Conservation (phyloP, 2,329 filamentous ascomycete genomes). For the Trichophyton mentagrophytes region DNA sequence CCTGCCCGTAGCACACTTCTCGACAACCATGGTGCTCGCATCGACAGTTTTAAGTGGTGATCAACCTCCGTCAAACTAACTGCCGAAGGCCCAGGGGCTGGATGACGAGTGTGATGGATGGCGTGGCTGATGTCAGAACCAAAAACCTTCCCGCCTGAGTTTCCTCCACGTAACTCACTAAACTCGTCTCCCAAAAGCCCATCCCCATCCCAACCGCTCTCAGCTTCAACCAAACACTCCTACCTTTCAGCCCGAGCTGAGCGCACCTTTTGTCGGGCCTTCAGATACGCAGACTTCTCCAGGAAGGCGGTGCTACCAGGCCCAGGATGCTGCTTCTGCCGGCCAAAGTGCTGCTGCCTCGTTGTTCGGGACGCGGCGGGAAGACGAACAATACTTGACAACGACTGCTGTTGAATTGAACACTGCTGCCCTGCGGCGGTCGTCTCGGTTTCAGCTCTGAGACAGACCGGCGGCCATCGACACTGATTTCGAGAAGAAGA, state of each 20-base stretch:
- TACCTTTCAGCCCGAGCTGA: neutral
- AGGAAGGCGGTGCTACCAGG: neutral
- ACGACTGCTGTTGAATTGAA: neutral
- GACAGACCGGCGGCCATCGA: neutral
- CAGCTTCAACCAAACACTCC: neutral
- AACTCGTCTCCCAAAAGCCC: neutral
- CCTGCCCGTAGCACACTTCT: no score
- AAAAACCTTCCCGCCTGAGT: neutral
- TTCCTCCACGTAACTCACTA: neutral
- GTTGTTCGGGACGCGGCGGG: neutral
- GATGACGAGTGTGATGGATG: no score
- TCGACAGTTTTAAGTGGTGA: neutral
- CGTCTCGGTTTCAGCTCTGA: neutral
- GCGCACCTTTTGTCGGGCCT: neutral
- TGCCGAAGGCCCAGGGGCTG: neutral
- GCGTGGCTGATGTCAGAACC: neutral
- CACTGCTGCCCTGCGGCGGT: neutral
- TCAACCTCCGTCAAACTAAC: neutral
- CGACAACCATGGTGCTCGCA: no score
- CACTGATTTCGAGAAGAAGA: neutral
- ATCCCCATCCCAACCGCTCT: no score
- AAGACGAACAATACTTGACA: neutral
- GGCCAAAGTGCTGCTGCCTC: conserved; percentile 4
- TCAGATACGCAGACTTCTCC: neutral
- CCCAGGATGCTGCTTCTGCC: conserved; percentile 4